Percentiles rank a stretch among this genome's conserved stretches.
Evolutionary conservation across 2,329 filamentous ascomycete species (phyloP).

Genomic region (Hymenoscyphus occultus): DNA sequence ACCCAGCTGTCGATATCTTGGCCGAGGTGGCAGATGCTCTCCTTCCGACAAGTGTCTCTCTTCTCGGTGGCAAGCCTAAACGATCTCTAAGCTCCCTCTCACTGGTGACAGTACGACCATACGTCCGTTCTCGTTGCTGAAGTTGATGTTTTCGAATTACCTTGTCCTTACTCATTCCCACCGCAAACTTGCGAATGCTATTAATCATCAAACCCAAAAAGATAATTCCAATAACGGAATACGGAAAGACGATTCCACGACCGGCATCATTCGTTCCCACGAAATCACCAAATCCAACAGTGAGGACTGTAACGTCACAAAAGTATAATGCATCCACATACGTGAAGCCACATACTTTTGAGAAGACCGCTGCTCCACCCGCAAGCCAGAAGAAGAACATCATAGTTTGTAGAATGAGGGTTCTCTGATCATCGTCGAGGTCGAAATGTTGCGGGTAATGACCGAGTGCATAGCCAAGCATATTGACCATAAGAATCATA

Average conservation of each 20-base stretch:
- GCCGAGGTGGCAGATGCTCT: constrained; percentile 17
- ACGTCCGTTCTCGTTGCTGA: constrained; percentile 50
- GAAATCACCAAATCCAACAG: constrained; percentile 62
- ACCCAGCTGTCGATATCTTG: constrained; percentile 19
- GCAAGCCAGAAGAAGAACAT: constrained; percentile 68
- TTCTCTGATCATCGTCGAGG: constrained; percentile 64
- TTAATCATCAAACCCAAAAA: constrained; percentile 67
- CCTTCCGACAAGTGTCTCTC: constrained; percentile 15
- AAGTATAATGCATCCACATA: constrained; percentile 61
- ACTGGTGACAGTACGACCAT: constrained; percentile 51
- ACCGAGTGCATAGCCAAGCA: constrained; percentile 65
- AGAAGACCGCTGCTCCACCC: constrained; percentile 61
- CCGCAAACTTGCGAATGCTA: constrained; percentile 59
- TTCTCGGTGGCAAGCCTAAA: constrained; percentile 37
- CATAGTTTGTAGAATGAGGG: constrained; percentile 68
- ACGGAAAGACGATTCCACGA: constrained; percentile 63
- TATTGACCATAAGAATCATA: constrained; percentile 64
- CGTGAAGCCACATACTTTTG: constrained; percentile 52
- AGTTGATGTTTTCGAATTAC: constrained; percentile 58
- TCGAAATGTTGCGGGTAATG: constrained; percentile 67
- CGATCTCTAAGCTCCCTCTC: constrained; percentile 47
- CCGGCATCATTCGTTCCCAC: constrained; percentile 49
- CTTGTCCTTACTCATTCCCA: constrained; percentile 59
- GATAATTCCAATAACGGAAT: constrained; percentile 65
- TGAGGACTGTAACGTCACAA: constrained; percentile 59